Percentiles rank a stretch among this genome's conserved stretches.
These are phyloP conservation scores for Corylus americana DNA, from an alignment of 306 rosid species.

Conservation along the genomic window DNA sequence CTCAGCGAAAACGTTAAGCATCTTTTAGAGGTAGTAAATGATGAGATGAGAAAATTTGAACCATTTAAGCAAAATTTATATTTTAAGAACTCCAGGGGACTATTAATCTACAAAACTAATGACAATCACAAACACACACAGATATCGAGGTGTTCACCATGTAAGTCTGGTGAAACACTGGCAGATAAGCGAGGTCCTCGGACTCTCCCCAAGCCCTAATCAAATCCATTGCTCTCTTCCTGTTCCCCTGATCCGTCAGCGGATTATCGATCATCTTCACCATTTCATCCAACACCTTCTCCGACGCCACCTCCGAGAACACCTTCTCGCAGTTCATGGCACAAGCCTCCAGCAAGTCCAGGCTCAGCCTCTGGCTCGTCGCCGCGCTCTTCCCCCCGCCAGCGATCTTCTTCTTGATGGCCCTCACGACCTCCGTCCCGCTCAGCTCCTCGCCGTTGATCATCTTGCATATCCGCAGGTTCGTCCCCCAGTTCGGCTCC, in stretches of 20 bases:
- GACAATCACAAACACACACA: neutral
- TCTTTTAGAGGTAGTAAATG: too few relatives aligned
- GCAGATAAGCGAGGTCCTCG: conserved; percentile 72
- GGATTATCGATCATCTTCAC: conserved; percentile 54
- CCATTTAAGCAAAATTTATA: too few relatives aligned
- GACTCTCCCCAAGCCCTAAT: conserved; percentile 88
- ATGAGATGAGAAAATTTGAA: too few relatives aligned
- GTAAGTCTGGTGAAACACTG: conserved; percentile 76
- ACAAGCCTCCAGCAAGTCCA: conserved; percentile 69
- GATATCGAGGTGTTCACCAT: conserved; percentile 38
- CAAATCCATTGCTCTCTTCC: conserved; percentile 55
- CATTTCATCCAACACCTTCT: conserved; percentile 76
- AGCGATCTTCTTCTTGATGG: conserved; percentile 60
- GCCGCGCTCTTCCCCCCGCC: conserved; percentile 34
- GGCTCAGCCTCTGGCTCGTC: conserved; percentile 53
- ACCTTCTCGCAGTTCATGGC: conserved; percentile 83
- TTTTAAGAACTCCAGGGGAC: too few relatives aligned
- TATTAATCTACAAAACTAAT: too few relatives aligned
- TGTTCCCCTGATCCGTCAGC: conserved; percentile 27
- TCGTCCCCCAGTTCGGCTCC: conserved; percentile 77
- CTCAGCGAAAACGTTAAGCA: too few relatives aligned
- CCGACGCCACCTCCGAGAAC: conserved; percentile 76
- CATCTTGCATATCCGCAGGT: conserved; percentile 69
- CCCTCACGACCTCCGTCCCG: conserved; percentile 61
- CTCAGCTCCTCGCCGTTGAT: conserved; percentile 58